These are phyloP conservation scores for Ophiostoma piceae DNA, from an alignment of 2,329 filamentous ascomycete genomes.

Conservation along the genomic window DNA sequence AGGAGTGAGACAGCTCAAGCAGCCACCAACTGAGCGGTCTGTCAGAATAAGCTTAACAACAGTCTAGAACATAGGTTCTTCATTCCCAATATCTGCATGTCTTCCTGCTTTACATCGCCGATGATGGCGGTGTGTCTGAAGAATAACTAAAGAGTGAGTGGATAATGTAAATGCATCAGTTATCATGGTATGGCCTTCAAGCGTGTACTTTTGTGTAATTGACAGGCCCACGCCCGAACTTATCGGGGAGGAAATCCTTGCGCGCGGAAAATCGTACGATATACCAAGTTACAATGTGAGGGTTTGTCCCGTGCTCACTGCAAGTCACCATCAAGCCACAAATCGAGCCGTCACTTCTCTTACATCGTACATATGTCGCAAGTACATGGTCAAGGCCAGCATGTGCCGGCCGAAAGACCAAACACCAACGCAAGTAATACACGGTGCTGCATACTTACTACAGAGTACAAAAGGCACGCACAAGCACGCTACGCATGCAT, in stretches of 20 bases:
- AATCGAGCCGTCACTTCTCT: background rate
- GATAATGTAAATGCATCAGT: too few relatives aligned
- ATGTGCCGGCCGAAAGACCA: background rate
- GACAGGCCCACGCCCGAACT: background rate
- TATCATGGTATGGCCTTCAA: too few relatives aligned
- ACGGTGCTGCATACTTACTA: background rate
- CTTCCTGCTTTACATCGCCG: background rate
- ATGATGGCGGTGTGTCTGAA: background rate
- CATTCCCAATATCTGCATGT: background rate
- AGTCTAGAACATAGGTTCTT: background rate
- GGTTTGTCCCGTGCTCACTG: background rate
- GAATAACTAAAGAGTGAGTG: background rate
- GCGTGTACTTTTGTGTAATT: background rate
- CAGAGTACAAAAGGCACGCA: background rate
- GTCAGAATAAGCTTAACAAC: background rate
- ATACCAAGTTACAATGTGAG: background rate
- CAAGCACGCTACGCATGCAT: background rate
- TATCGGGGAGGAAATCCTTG: background rate
- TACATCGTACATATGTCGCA: background rate
- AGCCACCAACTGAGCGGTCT: background rate
- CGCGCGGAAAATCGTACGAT: background rate
- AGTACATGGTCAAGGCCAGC: background rate
- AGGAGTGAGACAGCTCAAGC: background rate
- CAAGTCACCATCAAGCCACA: background rate
- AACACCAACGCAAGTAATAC: constrained; percentile 2